Evolutionary conservation across 352 stramenopile species (phyloP).

Genomic region (Blastocystis sp.): DNA sequence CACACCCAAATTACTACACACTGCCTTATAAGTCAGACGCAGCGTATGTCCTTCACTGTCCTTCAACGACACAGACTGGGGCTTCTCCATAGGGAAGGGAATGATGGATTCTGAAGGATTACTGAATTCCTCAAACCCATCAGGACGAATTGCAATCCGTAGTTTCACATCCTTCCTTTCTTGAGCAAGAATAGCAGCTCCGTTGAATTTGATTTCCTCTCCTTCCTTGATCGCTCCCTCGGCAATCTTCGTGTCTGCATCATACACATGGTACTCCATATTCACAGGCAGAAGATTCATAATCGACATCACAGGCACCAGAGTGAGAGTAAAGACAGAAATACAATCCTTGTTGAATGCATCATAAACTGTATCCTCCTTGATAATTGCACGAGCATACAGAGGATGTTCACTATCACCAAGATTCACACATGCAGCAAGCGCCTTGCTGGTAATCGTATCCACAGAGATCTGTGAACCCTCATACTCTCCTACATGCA

Average conservation of each 20-base stretch:
- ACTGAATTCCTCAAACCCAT: conserved; percentile 12
- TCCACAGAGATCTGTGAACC: background rate
- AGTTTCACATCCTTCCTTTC: background rate
- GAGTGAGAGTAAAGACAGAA: background rate
- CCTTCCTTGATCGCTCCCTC: background rate
- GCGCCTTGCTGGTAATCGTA: background rate
- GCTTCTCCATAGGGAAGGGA: conserved; percentile 14
- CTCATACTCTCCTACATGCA: background rate
- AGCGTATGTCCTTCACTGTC: background rate
- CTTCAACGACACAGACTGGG: background rate
- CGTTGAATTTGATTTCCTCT: conserved; percentile 18
- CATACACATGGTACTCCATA: conserved; percentile 25
- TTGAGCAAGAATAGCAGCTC: background rate
- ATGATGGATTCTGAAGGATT: conserved; percentile 12
- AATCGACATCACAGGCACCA: conserved; percentile 23
- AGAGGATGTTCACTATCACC: background rate
- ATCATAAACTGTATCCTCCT: conserved; percentile 33
- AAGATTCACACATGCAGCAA: conserved; percentile 1
- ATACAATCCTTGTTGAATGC: conserved; percentile 47
- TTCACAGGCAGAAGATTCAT: conserved; percentile 38
- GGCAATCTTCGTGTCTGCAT: background rate
- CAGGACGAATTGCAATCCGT: background rate
- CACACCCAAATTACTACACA: background rate
- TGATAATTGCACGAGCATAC: background rate
- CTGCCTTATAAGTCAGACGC: conserved; percentile 39